These are phyloP conservation scores for Neoascochyta sp. DNA, from an alignment of 2,329 filamentous ascomycete genomes.

Conservation along the genomic window DNA sequence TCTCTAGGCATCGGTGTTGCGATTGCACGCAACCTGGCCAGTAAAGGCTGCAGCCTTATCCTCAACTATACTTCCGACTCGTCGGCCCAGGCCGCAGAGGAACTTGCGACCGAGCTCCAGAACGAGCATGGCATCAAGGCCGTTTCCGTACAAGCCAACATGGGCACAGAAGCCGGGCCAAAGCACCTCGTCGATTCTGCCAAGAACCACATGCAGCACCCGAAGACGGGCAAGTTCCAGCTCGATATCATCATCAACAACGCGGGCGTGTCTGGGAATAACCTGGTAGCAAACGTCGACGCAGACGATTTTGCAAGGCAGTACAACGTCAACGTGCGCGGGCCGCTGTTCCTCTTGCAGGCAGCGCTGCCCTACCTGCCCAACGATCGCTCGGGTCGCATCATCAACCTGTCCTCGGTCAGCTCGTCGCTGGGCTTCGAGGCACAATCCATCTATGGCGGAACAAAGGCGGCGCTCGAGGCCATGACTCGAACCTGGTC, in stretches of 20 bases:
- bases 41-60: constrained; percentile 65
- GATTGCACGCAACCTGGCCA: constrained; percentile 66
- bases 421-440: constrained; percentile 56
- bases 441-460: constrained; percentile 60
- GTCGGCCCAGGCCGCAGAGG: constrained; percentile 50
- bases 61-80: constrained; percentile 68
- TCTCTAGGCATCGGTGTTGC: constrained; percentile 66
- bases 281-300: constrained; percentile 59
- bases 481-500: constrained; percentile 68
- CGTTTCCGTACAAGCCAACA: constrained; percentile 66
- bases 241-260: constrained; percentile 88
- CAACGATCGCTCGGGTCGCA: constrained; percentile 61
- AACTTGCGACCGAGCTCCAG: constrained; percentile 56
- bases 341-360: constrained; percentile 73
- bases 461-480: constrained; percentile 64
- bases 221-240: constrained; percentile 56
- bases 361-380: constrained; percentile 68
- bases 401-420: constrained; percentile 61
- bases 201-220: constrained; percentile 56
- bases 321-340: constrained; percentile 78
- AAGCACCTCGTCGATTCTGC: constrained; percentile 57
- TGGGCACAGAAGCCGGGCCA: constrained; percentile 60
- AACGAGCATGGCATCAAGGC: constrained; percentile 57
- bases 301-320: constrained; percentile 64
- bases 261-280: constrained; percentile 67